Evolutionary conservation across 1,284 basidiomycete genomes (phyloP), one percentile per base, ranked within the genome.

Genomic region (Dichomitus squalens): DNA sequence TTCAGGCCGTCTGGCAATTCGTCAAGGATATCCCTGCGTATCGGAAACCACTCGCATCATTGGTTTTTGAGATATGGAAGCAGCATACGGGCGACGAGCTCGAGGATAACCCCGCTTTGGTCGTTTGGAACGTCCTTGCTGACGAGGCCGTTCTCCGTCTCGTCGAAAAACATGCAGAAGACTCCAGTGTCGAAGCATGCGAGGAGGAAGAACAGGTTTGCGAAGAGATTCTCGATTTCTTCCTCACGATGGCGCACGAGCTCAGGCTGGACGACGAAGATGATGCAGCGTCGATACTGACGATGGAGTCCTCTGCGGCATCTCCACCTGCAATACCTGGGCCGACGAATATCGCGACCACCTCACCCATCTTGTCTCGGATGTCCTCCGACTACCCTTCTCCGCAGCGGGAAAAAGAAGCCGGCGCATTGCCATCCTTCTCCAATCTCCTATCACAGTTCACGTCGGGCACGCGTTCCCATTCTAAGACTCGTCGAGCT

Each of bases 1-100:
- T 92, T 27, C 75, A 82, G 49, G 70, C 69, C 9, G 83, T 85
- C 0, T 88, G 88, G 66, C 79, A 84, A 16, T 81, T 80, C 38
- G 78, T 92, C 31, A 83, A 80, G 64, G 90, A 91, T 61, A 87
- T 90, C 75, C 80, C 79, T 16, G 71, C 71, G 6, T 90, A 90
- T 68, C 79, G 89, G 40, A 75, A 77, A 50, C 81, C 83, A 1
- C 74, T 92, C 14, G 85, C 83, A 4, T 76, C 82, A 48, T 69
- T 88, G 23, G 79, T 90, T 0, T 79, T 82, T 65, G 74, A 77
- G 47, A 81, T 82, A 61, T 85, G 83, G 72, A 73, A 74, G 62
- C 72, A 71, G 18, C 76, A 77, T 41, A 69, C 77, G 8, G 50
- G 58, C 9, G 71, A 70, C n/a, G 73, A 69, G 39, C 69, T 68